Conservation (phyloP, 345 rosid species). For the Eucalyptus marginata region DNA sequence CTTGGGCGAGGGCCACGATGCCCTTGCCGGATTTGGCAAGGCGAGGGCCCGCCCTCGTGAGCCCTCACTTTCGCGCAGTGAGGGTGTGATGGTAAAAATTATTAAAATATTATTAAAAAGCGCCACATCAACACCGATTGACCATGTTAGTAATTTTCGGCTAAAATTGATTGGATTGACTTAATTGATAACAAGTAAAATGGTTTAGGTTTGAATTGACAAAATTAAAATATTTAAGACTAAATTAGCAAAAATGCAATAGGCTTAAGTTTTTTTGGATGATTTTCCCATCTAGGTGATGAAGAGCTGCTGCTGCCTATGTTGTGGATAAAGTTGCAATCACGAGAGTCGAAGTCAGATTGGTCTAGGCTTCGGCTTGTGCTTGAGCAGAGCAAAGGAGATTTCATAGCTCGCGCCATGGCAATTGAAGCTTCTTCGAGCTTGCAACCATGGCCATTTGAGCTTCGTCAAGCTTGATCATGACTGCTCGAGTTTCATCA, state of each 20-base stretch:
- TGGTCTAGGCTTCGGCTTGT: background rate
- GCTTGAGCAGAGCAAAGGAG: background rate
- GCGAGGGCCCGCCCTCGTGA: rapidly evolving
- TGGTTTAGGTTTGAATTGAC: too few species aligned
- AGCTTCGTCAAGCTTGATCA: background rate
- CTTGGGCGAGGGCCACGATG: too few species aligned
- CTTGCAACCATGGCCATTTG: background rate
- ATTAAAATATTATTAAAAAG: too few species aligned
- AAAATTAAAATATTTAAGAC: too few species aligned
- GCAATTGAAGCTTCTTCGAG: background rate
- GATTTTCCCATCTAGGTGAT: background rate
- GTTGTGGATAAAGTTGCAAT: background rate
- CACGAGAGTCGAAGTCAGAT: background rate
- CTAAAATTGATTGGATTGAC: too few species aligned
- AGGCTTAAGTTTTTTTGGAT: rapidly evolving
- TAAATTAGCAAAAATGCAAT: too few species aligned
- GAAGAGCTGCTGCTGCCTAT: background rate
- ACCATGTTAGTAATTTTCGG: rapidly evolving
- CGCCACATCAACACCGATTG: rapidly evolving
- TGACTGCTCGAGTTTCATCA: background rate
- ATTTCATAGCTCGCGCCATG: background rate
- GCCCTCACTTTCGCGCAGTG: too few species aligned
- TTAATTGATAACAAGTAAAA: too few species aligned
- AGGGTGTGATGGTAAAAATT: rapidly evolving
- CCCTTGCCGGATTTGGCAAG: too few species aligned